A percentile compares a stretch with the other conserved stretches of the same genome.
Evolutionary conservation across 768 basidiomycete species (phyloP).

Genomic region (Mycena polygramma): DNA sequence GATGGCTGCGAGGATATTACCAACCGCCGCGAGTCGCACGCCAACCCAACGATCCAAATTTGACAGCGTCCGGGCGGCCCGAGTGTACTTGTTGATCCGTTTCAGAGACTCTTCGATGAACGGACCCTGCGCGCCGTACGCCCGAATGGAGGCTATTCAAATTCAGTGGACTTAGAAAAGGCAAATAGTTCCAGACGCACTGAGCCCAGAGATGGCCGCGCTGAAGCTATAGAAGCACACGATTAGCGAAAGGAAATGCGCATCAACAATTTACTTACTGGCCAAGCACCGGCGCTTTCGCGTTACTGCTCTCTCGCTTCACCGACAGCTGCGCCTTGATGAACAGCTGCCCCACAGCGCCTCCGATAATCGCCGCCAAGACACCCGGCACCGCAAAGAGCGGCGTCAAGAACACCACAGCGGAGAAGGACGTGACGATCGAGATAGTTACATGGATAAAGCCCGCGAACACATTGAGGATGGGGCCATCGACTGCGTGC

Average conservation of each 20-base stretch:
- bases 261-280: conserved; percentile 49
- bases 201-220: conserved; percentile 60
- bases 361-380: conserved; percentile 48
- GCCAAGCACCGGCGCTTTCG: conserved; percentile 43
- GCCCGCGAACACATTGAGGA: conserved; percentile 35
- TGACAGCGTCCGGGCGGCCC: conserved; percentile 51
- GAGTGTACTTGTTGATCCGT: conserved; percentile 58
- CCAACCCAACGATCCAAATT: conserved; percentile 47
- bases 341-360: conserved; percentile 45
- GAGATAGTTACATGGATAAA: conserved; percentile 28
- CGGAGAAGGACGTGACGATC: conserved; percentile 45
- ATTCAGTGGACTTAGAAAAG: background rate
- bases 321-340: conserved; percentile 45
- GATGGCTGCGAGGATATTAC: conserved; percentile 56
- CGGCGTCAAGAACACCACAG: conserved; percentile 47
- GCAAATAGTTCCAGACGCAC: conserved; percentile 30
- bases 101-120: conserved; percentile 52
- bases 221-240: conserved; percentile 46
- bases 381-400: conserved; percentile 48
- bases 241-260: conserved; percentile 42
- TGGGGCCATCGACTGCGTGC: conserved; percentile 32
- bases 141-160: conserved; percentile 56
- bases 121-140: conserved; percentile 59
- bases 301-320: conserved; percentile 44
- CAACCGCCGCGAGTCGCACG: conserved; percentile 61